phyloP scores from a whole-genome alignment of 2,329 filamentous ascomycete species.

The Alternaria rosae region DNA sequence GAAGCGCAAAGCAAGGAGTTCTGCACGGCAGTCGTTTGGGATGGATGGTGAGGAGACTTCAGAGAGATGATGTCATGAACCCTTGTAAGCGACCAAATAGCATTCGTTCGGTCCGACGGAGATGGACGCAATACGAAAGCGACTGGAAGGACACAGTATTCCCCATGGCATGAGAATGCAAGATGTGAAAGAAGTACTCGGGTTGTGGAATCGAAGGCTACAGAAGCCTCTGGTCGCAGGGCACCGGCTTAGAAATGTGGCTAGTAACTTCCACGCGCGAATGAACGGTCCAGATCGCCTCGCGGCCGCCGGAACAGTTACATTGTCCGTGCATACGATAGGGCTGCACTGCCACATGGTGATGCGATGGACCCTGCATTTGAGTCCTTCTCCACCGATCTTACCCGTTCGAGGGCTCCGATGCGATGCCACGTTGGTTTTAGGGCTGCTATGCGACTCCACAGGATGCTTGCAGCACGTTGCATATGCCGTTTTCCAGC shows the following conservation, averaged over 20 bases:
- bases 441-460: constrained; percentile 5
- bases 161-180: not conserved
- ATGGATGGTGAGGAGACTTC: constrained; percentile 8
- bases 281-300: constrained; percentile 18
- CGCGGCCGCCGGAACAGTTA: constrained; percentile 26
- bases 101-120: constrained; percentile 4
- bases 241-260: constrained; percentile 28
- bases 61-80: constrained; percentile 36
- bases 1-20: constrained; percentile 28
- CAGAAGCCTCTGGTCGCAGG: constrained; percentile 10
- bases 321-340: constrained; percentile 23
- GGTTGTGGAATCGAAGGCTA: not conserved
- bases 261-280: constrained; percentile 25
- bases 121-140: not conserved
- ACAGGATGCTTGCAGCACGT: constrained; percentile 16
- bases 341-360: constrained; percentile 30
- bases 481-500: constrained; percentile 16
- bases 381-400: constrained; percentile 7
- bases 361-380: constrained; percentile 21
- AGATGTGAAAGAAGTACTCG: not conserved
- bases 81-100: constrained; percentile 21
- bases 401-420: constrained; percentile 9
- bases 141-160: not conserved
- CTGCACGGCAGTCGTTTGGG: constrained; percentile 16
- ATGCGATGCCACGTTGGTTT: constrained; percentile 25